These are phyloP conservation scores for Auricularia heimuer DNA, from an alignment of 768 basidiomycete species.

Conservation along the genomic window DNA sequence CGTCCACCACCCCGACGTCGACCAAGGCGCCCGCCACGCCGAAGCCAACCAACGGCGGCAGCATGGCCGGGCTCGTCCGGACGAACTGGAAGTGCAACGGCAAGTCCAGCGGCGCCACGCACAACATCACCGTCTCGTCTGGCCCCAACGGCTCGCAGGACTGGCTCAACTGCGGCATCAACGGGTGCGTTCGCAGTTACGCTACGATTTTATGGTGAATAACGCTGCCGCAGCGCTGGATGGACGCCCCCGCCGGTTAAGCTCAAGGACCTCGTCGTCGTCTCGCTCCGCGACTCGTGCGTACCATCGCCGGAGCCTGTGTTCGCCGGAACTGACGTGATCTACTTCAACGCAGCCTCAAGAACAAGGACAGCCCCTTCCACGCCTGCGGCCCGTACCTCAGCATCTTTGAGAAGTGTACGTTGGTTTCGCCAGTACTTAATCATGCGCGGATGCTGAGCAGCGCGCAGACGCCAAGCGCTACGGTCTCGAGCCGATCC, in stretches of 20 bases:
- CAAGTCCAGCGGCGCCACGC: not conserved
- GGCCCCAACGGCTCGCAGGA: not conserved
- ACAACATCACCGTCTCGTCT: not conserved
- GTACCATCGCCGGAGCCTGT: not conserved
- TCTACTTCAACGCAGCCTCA: slow-evolving; percentile 16
- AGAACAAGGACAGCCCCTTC: slow-evolving; percentile 46
- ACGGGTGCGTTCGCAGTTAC: not conserved
- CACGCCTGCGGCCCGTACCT: slow-evolving; percentile 42
- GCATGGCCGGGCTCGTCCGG: not conserved
- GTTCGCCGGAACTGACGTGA: not conserved
- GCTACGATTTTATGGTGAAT: slow-evolving; percentile 19
- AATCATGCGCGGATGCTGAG: too few relatives aligned
- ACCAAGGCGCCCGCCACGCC: not conserved
- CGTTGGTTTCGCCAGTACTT: not conserved
- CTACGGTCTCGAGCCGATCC: slow-evolving; percentile 52
- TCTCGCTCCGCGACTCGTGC: slow-evolving; percentile 21
- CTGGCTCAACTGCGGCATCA: not conserved
- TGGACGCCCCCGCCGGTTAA: slow-evolving; percentile 65
- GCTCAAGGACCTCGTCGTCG: slow-evolving; percentile 30
- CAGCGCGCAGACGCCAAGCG: slow-evolving; percentile 26
- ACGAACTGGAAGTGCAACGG: not conserved
- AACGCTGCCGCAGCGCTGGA: slow-evolving; percentile 72
- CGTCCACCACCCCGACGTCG: not conserved
- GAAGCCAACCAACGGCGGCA: not conserved
- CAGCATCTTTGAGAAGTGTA: slow-evolving; percentile 42